These are phyloP conservation scores for Hymenoscyphus albidus DNA, from an alignment of 2,329 filamentous ascomycete genomes.

Conservation along the genomic window DNA sequence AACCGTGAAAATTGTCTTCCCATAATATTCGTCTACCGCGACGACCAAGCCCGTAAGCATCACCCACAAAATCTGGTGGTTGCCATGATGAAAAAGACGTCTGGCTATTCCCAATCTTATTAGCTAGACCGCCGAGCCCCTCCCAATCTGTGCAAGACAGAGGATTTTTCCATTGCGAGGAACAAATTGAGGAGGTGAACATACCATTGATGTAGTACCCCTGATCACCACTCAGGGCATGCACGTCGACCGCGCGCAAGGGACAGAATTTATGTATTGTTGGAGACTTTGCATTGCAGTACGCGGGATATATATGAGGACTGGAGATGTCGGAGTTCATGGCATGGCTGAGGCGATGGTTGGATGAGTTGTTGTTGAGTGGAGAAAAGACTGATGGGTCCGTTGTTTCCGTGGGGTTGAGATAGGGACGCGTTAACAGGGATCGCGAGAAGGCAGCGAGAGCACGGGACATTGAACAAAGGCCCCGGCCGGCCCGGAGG, in stretches of 20 bases:
- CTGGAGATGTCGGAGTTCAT: slow-evolving; percentile 41
- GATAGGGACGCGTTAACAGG: neutral
- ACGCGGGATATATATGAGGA: slow-evolving; percentile 52
- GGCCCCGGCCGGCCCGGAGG: neutral
- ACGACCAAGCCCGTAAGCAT: slow-evolving; percentile 69
- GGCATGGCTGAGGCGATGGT: slow-evolving; percentile 38
- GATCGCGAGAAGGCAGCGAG: slow-evolving; percentile 4
- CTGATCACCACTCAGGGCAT: slow-evolving; percentile 42
- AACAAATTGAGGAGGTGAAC: slow-evolving; percentile 8
- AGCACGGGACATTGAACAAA: neutral
- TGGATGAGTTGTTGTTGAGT: neutral
- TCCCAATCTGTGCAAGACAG: neutral
- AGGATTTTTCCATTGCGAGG: neutral
- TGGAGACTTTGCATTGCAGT: slow-evolving; percentile 60
- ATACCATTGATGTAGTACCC: slow-evolving; percentile 51
- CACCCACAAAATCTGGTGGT: slow-evolving; percentile 74
- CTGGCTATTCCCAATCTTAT: slow-evolving; percentile 42
- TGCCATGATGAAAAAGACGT: slow-evolving; percentile 62
- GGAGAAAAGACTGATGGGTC: neutral
- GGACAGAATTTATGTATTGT: slow-evolving; percentile 59
- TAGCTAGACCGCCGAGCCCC: neutral
- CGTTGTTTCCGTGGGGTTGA: slow-evolving; percentile 1
- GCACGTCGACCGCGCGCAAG: slow-evolving; percentile 49
- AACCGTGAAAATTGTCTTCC: slow-evolving; percentile 51
- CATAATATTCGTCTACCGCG: slow-evolving; percentile 49